phyloP scores from a whole-genome alignment of 2,329 filamentous ascomycete genomes.

The Cercospora canescens region DNA sequence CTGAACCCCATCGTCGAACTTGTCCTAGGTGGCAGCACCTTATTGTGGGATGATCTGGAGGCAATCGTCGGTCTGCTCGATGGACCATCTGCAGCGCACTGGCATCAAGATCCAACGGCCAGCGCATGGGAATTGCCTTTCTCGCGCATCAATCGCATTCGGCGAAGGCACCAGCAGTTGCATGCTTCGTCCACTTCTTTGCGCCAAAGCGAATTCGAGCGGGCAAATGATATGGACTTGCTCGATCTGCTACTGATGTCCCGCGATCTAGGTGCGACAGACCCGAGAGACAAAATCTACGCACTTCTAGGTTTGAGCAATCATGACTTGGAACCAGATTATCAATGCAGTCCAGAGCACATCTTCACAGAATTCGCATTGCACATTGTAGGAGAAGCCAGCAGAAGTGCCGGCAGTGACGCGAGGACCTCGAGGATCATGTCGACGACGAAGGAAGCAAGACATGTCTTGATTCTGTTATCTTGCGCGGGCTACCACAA shows the following conservation, averaged over 20 bases:
- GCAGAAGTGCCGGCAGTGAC: slow-evolving; percentile 11
- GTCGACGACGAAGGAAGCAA: slow-evolving; percentile 22
- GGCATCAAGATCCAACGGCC: slow-evolving; percentile 31
- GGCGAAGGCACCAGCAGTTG: slow-evolving; percentile 26
- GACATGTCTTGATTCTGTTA: slow-evolving; percentile 29
- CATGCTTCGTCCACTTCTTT: neutral
- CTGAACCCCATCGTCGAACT: slow-evolving; percentile 33
- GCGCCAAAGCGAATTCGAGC: neutral
- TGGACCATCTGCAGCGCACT: slow-evolving; percentile 26
- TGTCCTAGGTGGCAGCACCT: slow-evolving; percentile 26
- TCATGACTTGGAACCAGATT: slow-evolving; percentile 31
- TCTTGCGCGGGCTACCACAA: slow-evolving; percentile 34
- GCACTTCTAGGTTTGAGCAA: slow-evolving; percentile 27
- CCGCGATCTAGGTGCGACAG: slow-evolving; percentile 28
- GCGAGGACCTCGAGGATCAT: slow-evolving; percentile 11
- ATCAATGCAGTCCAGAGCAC: slow-evolving; percentile 26
- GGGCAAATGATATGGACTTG: slow-evolving; percentile 25
- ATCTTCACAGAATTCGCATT: slow-evolving; percentile 35
- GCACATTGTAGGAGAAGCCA: slow-evolving; percentile 29
- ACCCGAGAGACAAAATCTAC: slow-evolving; percentile 32
- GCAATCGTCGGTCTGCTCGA: slow-evolving; percentile 29
- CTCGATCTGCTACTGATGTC: slow-evolving; percentile 35
- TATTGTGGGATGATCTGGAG: slow-evolving; percentile 34
- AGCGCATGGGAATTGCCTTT: slow-evolving; percentile 33
- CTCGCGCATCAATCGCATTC: slow-evolving; percentile 33